Percentiles rank a stretch among this genome's conserved stretches.
Evolutionary conservation across 129 eudicot genomes (phyloP).

Genomic region (Saposhnikovia divaricata): DNA sequence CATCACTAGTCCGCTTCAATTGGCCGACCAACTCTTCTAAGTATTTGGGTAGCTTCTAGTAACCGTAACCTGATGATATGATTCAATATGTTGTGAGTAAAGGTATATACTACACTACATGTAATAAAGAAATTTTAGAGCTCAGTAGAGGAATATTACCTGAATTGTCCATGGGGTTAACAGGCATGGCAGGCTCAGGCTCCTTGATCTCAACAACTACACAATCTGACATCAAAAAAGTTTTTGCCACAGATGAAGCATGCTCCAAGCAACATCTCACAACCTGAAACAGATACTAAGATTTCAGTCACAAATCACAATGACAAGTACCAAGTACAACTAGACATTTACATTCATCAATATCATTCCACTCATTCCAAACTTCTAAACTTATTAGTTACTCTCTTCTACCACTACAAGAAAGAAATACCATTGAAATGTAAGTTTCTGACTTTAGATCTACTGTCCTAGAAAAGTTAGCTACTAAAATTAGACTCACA

Average conservation of each 20-base stretch:
- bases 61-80: constrained; percentile 62
- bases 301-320: background rate
- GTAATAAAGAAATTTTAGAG: background rate
- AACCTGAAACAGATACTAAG: constrained; percentile 31
- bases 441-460: background rate
- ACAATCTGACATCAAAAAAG: constrained; percentile 88
- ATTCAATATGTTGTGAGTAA: too few species aligned
- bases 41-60: constrained; percentile 23
- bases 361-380: background rate
- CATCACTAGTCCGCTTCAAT: background rate
- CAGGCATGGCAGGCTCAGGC: constrained; percentile 49
- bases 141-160: constrained; percentile 19
- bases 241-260: constrained; percentile 80
- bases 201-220: constrained; percentile 94
- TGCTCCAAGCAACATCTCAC: constrained; percentile 92
- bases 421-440: background rate
- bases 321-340: background rate
- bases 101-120: too few species aligned
- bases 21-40: background rate
- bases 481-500: background rate
- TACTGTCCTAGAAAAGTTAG: background rate
- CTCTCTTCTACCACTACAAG: background rate
- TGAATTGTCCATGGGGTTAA: constrained; percentile 82
- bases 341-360: background rate
- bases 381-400: background rate